Conservation (phyloP, 2,329 filamentous ascomycete species). For the Sporothrix brunneoviolacea region DNA sequence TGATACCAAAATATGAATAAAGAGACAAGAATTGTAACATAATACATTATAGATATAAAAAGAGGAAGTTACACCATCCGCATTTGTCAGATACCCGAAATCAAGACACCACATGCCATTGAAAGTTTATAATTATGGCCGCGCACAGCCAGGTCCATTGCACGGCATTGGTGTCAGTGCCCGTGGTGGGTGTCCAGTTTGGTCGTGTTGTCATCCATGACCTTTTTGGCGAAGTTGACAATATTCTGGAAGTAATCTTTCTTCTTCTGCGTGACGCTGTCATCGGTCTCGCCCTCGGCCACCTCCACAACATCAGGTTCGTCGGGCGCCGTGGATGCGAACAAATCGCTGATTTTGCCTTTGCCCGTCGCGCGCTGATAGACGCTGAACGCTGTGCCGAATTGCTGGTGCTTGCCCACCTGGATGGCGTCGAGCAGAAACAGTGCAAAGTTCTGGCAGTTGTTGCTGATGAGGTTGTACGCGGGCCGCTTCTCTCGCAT, state of each 20-base stretch:
- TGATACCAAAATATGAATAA: no score
- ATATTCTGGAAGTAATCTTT: constrained; percentile 30
- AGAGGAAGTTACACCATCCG: no score
- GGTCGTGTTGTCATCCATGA: constrained; percentile 49
- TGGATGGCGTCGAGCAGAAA: constrained; percentile 48
- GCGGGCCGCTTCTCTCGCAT: constrained; percentile 42
- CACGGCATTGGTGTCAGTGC: no score
- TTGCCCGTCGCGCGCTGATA: constrained; percentile 44
- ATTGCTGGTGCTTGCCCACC: constrained; percentile 41
- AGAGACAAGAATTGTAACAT: no score
- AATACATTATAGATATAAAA: no score
- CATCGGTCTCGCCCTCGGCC: constrained; percentile 16
- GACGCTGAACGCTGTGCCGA: constrained; percentile 47
- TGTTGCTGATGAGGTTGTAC: constrained; percentile 55
- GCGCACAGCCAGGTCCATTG: no score
- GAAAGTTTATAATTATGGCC: no score
- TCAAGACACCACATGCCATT: no score
- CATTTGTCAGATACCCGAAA: no score
- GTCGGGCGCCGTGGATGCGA: constrained; percentile 30
- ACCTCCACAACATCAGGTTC: constrained; percentile 25
- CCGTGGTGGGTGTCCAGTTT: constrained; percentile 38
- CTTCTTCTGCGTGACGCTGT: constrained; percentile 11
- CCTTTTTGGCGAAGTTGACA: constrained; percentile 42
- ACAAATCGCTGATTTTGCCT: constrained; percentile 46
- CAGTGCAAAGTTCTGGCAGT: constrained; percentile 52